These are phyloP conservation scores for Eutypella sp. DNA, from an alignment of 2,329 filamentous ascomycete species.

Conservation along the genomic window DNA sequence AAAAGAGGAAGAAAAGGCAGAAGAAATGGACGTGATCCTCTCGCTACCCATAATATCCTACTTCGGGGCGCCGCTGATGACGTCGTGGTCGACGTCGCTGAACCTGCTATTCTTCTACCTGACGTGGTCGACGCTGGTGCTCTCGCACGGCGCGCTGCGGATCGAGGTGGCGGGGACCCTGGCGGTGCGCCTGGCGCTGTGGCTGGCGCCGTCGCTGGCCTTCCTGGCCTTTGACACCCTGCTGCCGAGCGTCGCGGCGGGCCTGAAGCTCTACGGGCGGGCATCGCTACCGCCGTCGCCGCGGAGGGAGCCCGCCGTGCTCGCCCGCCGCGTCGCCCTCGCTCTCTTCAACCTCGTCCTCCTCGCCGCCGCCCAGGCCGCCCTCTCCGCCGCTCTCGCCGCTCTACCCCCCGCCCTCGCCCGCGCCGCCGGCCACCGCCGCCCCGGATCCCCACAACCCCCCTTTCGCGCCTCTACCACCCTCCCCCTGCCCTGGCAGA, in stretches of 20 bases:
- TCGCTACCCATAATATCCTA: slow-evolving; percentile 70
- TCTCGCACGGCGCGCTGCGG: slow-evolving; percentile 68
- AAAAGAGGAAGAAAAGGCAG: background rate
- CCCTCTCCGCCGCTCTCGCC: slow-evolving; percentile 32
- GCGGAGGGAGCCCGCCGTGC: slow-evolving; percentile 24
- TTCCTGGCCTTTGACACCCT: slow-evolving; percentile 70
- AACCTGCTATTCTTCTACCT: slow-evolving; percentile 88
- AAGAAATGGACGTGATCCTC: slow-evolving; percentile 59
- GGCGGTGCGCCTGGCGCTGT: slow-evolving; percentile 63
- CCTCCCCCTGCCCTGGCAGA: slow-evolving; percentile 49
- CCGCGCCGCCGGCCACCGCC: too few species aligned
- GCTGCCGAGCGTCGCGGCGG: slow-evolving; percentile 62
- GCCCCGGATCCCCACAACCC: too few species aligned
- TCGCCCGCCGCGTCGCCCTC: slow-evolving; percentile 34
- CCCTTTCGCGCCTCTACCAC: slow-evolving; percentile 45
- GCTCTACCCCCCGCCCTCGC: slow-evolving; percentile 33
- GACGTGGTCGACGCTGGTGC: slow-evolving; percentile 79
- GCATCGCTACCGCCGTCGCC: slow-evolving; percentile 44
- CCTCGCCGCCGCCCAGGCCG: slow-evolving; percentile 39
- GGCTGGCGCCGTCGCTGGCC: slow-evolving; percentile 64
- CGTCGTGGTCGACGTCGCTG: slow-evolving; percentile 71
- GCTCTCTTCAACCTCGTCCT: slow-evolving; percentile 42
- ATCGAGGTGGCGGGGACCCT: slow-evolving; percentile 71
- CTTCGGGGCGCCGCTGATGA: slow-evolving; percentile 54
- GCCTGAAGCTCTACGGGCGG: slow-evolving; percentile 62